Evolutionary conservation across 768 basidiomycete genomes (phyloP).

Genomic region (Albatrellus ellisii): DNA sequence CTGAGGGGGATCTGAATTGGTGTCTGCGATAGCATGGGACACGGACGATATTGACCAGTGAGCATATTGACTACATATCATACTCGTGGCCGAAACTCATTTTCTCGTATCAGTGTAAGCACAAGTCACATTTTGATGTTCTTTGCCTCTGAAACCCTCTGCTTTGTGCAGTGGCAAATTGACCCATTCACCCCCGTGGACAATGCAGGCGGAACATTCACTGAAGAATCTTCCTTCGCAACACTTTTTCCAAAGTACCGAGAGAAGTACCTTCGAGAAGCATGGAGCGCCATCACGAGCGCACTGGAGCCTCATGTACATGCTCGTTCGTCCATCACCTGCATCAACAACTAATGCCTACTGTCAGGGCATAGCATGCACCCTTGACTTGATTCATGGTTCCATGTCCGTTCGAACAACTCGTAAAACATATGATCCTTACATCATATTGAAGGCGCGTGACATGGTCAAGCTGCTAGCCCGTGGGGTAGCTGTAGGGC

Average conservation of each 20-base stretch:
- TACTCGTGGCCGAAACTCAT: conserved; percentile 1
- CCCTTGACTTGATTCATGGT: conserved; percentile 89
- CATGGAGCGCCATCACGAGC: conserved; percentile 84
- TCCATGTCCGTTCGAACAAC: conserved; percentile 97
- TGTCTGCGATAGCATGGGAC: conserved; percentile 69
- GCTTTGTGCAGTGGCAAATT: conserved; percentile 55
- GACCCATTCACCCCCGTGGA: conserved; percentile 63
- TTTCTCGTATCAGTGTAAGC: conserved; percentile 20
- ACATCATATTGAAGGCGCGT: conserved; percentile 89
- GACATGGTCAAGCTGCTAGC: conserved; percentile 94
- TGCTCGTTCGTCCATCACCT: neutral
- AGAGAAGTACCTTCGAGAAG: conserved; percentile 91
- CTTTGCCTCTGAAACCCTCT: neutral
- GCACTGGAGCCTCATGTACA: conserved; percentile 71
- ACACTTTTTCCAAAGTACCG: conserved; percentile 98
- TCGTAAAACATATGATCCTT: conserved; percentile 94
- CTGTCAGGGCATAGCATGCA: conserved; percentile 72
- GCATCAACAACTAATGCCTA: neutral
- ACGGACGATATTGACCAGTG: conserved; percentile 98
- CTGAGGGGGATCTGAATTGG: conserved; percentile 9
- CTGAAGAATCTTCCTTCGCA: conserved; percentile 95
- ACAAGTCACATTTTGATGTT: neutral
- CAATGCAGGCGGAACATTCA: conserved; percentile 74
- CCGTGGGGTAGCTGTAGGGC: conserved; percentile 73
- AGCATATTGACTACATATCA: conserved; percentile 23